Conservation (phyloP, 768 basidiomycete genomes). For the Favolaschia claudopus region DNA sequence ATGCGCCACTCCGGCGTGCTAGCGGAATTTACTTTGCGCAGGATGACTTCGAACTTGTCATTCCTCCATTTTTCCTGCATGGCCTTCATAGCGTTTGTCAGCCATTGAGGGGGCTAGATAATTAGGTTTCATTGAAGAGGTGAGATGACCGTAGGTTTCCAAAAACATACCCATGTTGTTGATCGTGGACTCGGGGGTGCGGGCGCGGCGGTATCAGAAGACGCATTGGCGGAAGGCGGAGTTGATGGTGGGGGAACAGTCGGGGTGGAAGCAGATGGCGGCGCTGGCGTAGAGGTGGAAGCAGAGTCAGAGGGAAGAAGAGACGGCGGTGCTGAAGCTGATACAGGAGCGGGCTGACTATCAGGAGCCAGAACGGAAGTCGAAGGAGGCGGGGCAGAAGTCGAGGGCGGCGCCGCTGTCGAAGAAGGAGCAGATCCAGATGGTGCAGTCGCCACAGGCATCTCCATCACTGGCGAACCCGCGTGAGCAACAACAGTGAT, state of each 20-base stretch:
- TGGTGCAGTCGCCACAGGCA: too few relatives aligned
- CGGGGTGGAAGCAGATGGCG: background rate
- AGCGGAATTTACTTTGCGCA: constrained; percentile 60
- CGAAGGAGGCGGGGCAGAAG: background rate
- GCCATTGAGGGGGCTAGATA: constrained; percentile 72
- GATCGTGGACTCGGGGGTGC: too few relatives aligned
- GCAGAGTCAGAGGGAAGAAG: background rate
- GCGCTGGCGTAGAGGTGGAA: background rate
- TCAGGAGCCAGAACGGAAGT: background rate
- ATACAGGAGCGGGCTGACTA: background rate
- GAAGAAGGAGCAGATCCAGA: too few relatives aligned
- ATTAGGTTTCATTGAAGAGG: too few relatives aligned
- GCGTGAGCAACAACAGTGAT: too few relatives aligned
- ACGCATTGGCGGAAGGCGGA: background rate
- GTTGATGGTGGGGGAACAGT: background rate
- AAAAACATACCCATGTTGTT: too few relatives aligned
- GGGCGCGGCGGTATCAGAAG: too few relatives aligned
- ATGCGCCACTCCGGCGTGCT: constrained; percentile 90
- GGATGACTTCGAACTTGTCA: constrained; percentile 84
- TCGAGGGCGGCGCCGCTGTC: too few relatives aligned
- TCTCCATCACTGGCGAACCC: too few relatives aligned
- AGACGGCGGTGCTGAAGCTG: background rate
- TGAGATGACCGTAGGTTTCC: too few relatives aligned
- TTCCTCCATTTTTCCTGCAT: constrained; percentile 80
- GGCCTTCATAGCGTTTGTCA: constrained; percentile 67